Conservation (phyloP, 1,284 basidiomycete genomes). For the Trichosporon coremiiforme region DNA sequence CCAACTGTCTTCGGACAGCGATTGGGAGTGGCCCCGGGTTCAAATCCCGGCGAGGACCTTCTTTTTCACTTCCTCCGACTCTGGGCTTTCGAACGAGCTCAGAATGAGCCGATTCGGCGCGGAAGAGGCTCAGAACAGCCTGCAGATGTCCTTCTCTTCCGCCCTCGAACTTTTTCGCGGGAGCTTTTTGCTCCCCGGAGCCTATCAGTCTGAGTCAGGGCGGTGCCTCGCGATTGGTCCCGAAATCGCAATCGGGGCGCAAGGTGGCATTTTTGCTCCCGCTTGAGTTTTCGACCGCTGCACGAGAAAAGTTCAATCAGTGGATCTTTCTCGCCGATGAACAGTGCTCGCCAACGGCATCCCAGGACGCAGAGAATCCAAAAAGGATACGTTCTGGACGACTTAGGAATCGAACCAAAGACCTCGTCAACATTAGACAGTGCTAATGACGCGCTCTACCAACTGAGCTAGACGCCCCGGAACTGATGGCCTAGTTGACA, state of each 20-base stretch:
- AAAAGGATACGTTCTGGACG: neutral
- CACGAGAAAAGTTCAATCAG: too few relatives aligned
- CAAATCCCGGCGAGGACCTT: too few relatives aligned
- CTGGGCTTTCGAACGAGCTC: neutral
- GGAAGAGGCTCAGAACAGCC: neutral
- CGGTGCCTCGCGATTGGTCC: neutral
- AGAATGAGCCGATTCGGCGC: neutral
- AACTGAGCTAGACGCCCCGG: conserved; percentile 12
- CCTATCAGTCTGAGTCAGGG: neutral
- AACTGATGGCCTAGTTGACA: too few relatives aligned
- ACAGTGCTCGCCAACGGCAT: neutral
- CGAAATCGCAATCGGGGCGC: neutral
- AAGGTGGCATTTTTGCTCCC: too few relatives aligned
- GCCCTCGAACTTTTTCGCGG: conserved; percentile 9
- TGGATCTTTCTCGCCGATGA: neutral
- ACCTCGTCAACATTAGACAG: conserved; percentile 2
- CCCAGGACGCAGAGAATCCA: neutral
- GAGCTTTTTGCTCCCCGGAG: neutral
- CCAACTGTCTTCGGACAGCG: too few relatives aligned
- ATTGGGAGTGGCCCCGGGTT: too few relatives aligned
- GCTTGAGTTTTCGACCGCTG: too few relatives aligned
- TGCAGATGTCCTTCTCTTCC: neutral
- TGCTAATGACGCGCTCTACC: conserved; percentile 18
- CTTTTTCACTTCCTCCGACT: neutral
- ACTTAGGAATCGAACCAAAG: conserved; percentile 18